These are phyloP conservation scores for Obba rivulosa DNA, from an alignment of 768 basidiomycete genomes.

Conservation along the genomic window DNA sequence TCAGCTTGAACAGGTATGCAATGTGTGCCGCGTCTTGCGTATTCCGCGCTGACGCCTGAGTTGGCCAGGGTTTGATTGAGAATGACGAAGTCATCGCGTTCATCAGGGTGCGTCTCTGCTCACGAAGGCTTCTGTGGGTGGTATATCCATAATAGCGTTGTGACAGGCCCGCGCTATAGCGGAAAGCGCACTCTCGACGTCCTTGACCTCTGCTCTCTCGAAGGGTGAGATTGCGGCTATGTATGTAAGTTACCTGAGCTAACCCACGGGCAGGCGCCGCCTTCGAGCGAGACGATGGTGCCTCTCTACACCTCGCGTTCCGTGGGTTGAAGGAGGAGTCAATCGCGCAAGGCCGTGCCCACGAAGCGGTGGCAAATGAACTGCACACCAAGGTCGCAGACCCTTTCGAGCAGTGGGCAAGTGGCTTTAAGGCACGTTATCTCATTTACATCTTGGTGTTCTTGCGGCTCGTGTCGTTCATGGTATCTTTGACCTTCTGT, in stretches of 20 bases:
- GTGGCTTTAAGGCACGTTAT: slow-evolving; percentile 56
- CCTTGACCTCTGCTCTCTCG: slow-evolving; percentile 47
- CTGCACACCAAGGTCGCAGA: slow-evolving; percentile 70
- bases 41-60: slow-evolving; percentile 14
- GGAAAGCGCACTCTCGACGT: slow-evolving; percentile 58
- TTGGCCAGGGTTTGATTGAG: slow-evolving; percentile 66
- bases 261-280: slow-evolving; percentile 41
- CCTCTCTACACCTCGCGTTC: slow-evolving; percentile 75
- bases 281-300: slow-evolving; percentile 79
- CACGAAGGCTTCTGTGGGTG: slow-evolving; percentile 3
- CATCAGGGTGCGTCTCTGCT: slow-evolving; percentile 58
- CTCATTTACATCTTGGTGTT: background rate
- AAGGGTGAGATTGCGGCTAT: slow-evolving; percentile 34
- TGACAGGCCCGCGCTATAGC: slow-evolving; percentile 65
- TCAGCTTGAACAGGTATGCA: slow-evolving; percentile 69
- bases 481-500: too few relatives aligned
- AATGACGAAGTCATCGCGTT: slow-evolving; percentile 81
- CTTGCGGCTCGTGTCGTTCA: background rate
- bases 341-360: slow-evolving; percentile 63
- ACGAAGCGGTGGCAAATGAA: slow-evolving; percentile 68
- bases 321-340: slow-evolving; percentile 77
- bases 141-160: background rate
- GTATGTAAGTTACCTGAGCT: background rate
- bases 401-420: slow-evolving; percentile 79
- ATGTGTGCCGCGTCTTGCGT: background rate